These are phyloP conservation scores for Lagenidium sp. DNA, from an alignment of 352 stramenopile species.

Conservation along the genomic window DNA sequence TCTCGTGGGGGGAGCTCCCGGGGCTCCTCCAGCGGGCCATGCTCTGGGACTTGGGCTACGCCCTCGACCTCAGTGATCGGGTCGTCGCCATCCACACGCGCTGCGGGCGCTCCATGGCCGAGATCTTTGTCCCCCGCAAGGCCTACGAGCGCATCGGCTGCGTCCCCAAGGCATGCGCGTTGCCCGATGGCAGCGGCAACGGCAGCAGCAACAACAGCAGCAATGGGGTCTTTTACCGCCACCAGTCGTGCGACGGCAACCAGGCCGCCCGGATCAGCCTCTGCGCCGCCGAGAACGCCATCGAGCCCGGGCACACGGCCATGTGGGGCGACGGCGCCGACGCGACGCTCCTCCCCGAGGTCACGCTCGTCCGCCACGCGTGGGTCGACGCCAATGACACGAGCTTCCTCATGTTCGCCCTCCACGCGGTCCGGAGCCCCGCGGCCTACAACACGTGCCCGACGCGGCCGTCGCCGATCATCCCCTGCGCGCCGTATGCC, in stretches of 20 bases:
- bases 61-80: conserved; percentile 19
- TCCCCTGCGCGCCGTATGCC: conserved; percentile 43
- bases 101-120: conserved; percentile 51
- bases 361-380: conserved; percentile 40
- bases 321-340: conserved; percentile 59
- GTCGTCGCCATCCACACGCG: conserved; percentile 50
- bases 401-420: conserved; percentile 40
- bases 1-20: conserved; percentile 36
- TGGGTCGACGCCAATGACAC: conserved; percentile 20
- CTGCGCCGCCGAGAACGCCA: conserved; percentile 36
- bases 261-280: conserved; percentile 32
- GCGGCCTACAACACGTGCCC: conserved; percentile 43
- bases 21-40: conserved; percentile 52
- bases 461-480: conserved; percentile 34
- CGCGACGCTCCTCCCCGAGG: conserved; percentile 32
- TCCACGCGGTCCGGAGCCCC: conserved; percentile 35
- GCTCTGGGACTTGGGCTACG: conserved; percentile 63
- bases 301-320: conserved; percentile 22
- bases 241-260: conserved; percentile 29
- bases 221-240: conserved; percentile 29
- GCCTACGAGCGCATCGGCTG: conserved; percentile 47
- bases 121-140: conserved; percentile 49
- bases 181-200: conserved; percentile 14
- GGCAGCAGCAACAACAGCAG: no score
- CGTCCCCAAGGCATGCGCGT: conserved; percentile 14